Base-by-base conservation (phyloP, 306 rosid species). In the Dryas octopetala region DNA sequence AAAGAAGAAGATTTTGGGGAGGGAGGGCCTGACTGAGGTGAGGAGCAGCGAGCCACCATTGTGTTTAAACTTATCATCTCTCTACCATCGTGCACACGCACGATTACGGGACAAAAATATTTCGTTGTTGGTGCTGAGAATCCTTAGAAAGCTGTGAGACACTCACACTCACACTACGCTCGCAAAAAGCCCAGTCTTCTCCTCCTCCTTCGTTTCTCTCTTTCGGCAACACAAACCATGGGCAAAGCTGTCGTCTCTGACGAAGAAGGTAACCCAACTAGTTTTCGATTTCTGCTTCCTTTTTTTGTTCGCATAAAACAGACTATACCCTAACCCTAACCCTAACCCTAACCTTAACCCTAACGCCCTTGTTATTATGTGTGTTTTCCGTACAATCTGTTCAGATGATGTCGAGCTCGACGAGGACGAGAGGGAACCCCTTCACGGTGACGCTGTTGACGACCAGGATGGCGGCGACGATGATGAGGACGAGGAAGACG, bases 401-500 rank as follows among this genome's bases (percentile, higher is more conserved):
- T 84, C 86, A 95, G 98, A 92, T 11, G 96, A 95, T 78, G 87
- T 90, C 45, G 95, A 87, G 67, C 68, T 86, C 75, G 96, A 85
- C 61, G 92, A 88, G 79, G 94, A 90, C 2, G 96, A 88, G 23
- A 84, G 97, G 74, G 97, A 82, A 58, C 93, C 83, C 16, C 71
- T 50, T 14, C 91, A 85, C 26, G 93, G 89, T 7, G 91, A 84
- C 3, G 86, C 77, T 28, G 65, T 84, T 28, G 91, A 85, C 32
- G 86, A 63, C 44, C 89, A 82, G 55, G 85, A 76, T 8, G 93
- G 87, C 0, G 93, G 86, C 1, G 98, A 91, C 1, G 95, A 91
- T 0, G 98, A 94, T 0, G 96, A 92, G 70, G 93, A 90, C 1
- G 96, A 94, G 54, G 98, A 95, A 23, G 97, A 91, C 3, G 98